Evolutionary conservation across 2,329 filamentous ascomycete species (phyloP).

Genomic region (Coniochaeta sp.): DNA sequence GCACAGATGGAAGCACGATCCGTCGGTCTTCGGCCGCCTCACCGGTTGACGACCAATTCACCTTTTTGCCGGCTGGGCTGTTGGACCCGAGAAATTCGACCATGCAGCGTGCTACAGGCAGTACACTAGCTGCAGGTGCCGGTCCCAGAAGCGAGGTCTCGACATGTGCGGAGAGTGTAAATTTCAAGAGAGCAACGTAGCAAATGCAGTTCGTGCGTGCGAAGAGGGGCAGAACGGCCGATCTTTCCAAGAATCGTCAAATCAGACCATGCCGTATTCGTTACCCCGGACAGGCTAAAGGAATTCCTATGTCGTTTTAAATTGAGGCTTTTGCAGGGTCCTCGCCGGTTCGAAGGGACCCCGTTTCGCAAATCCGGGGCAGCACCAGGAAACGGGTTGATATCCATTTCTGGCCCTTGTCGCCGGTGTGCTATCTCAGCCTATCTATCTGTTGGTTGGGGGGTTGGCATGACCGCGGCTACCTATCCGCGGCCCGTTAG

Average conservation of each 20-base stretch:
- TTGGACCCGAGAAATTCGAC: background rate
- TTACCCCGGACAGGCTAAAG: background rate
- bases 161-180: background rate
- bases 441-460: no score
- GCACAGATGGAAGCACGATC: background rate
- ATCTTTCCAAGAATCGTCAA: background rate
- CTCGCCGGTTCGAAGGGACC: background rate
- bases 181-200: background rate
- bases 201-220: background rate
- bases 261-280: background rate
- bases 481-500: slow-evolving; percentile 2
- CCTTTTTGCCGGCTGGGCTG: background rate
- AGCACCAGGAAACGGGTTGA: background rate
- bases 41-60: background rate
- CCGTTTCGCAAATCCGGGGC: slow-evolving; percentile 2
- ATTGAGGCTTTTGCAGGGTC: slow-evolving; percentile 1
- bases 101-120: background rate
- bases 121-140: background rate
- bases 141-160: background rate
- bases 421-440: background rate
- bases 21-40: background rate
- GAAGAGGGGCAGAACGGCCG: background rate
- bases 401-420: background rate
- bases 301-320: background rate
- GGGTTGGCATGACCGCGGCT: background rate